Evolutionary conservation across 768 basidiomycete genomes (phyloP), one percentile per base, ranked within the genome.

Genomic region (Termitomyces sp.): DNA sequence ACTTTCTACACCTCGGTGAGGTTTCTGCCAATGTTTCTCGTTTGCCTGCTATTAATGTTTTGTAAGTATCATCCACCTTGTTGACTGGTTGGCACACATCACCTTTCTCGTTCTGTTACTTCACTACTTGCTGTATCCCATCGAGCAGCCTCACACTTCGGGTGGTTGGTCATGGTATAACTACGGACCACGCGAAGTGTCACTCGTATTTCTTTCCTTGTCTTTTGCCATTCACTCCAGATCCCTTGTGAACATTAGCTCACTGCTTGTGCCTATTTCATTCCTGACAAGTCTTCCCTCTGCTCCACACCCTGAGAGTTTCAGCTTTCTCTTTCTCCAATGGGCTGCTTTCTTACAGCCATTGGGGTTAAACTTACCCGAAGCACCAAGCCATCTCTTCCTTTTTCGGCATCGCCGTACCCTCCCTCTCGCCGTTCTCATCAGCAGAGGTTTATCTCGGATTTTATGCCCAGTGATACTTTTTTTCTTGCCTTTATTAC

Each of bases 401-500:
- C 66, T 84, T 29, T 52, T 80, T 34, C 66, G 68, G n/a, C 71
- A 72, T 22, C 68, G 72, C 2, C 60, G 60, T 18, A 65, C 67
- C n/a, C 62, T 85, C 8, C 82, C 84, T 3, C 69, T 83, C 10
- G 73, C 77, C 2, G 66, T 71, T 13, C 69, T 84, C 34, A 60
- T 85, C 5, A 65, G 61, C 44, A 68, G 70, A 52, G 73, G 74
- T 16, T 57, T 81, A n/a, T 65, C 65, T 2, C 67, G 67, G 32
- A 67, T 76, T 18, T 62, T 79, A 44, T 56, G 69, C 18, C 80
- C 82, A 0, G 64, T 76, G 5, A 42, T 76, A 4, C 44, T 75
- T 7, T 81, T 81, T 62, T 83, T 83, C 66, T 61, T 81, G 22
- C 84, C 83, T 0, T 70, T 75, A 2, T 61, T 79, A n/a, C 46